Base-by-base conservation (phyloP, 768 basidiomycete species). In the Trametes punicea region DNA sequence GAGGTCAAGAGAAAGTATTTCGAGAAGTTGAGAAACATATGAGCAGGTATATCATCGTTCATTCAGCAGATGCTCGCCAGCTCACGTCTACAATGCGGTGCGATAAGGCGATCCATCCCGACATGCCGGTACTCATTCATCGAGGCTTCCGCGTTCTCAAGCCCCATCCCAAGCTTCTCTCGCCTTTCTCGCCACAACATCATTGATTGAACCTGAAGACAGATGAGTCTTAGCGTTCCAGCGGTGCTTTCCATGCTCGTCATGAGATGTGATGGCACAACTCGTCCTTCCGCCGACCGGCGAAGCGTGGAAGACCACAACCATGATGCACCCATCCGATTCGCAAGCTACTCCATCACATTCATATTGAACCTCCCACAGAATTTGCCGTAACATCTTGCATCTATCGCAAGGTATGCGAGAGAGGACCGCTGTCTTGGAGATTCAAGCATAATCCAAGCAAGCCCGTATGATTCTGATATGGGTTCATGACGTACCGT, bases 201-300 rank as follows among this genome's bases (percentile, higher is more conserved):
- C 52, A 54, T 15, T 54, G 52, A 54, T 54, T 27, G 44, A 34
- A 54, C 52, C 52, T 54, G 52, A 33, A 4, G 39, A 46, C 52
- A 54, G 44, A 46, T 36, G 46, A n/a, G 15, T 27, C 42, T 29
- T 20, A 29, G 5, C 44, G 42, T 38, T 29, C 27, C 21, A 21
- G 4, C 31, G 33, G 21, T 34, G 42, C 7, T 54, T 36, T 52
- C 18, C 34, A 38, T 25, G 42, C 33, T 27, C 33, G 44, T 27
- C 30, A 42, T 18, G 21, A 25, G 42, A 27, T 16, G 42, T 26
- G 9, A 16, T 21, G 11, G 23, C 23, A 26, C 15, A 25, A 11
- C 25, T 21, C 13, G 23, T 25, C 42, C 42, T 16, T 44, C 11
- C 42, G 25, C 11, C 11, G 20, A 41, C 51, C 15, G n/a, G n/a